A percentile compares a stretch with the other conserved stretches of the same genome.
These are phyloP conservation scores for Dictyophora rubrovolvata DNA, from an alignment of 768 basidiomycete species.

Conservation along the genomic window DNA sequence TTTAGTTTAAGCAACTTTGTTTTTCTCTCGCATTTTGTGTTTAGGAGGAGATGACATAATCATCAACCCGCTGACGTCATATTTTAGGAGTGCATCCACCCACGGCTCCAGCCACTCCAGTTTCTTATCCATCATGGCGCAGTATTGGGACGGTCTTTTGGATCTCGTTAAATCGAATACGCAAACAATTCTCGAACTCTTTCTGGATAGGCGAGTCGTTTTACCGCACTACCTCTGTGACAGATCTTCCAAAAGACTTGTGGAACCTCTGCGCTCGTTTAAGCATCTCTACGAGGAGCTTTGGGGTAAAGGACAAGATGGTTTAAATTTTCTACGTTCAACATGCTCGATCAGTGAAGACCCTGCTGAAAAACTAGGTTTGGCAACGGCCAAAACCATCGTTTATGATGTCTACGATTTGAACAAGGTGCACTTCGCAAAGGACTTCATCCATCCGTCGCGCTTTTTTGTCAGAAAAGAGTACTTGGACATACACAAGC, in stretches of 20 bases:
- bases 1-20: not conserved
- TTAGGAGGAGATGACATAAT: not conserved
- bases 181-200: not conserved
- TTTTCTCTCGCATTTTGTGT: not conserved
- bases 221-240: not conserved
- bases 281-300: not conserved
- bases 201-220: not conserved
- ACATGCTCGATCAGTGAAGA: not conserved
- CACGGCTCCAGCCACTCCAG: not conserved
- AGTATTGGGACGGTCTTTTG: not conserved
- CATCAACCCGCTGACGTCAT: not conserved
- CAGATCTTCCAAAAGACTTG: not conserved
- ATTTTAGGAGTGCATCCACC: not conserved
- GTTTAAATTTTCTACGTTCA: not conserved
- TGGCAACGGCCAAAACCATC: not conserved
- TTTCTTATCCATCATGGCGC: not conserved
- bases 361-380: not conserved
- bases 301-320: not conserved
- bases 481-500: not conserved
- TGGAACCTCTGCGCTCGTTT: not conserved
- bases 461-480: not conserved
- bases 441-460: not conserved
- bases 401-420: not conserved
- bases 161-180: not conserved
- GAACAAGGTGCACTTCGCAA: not conserved